A percentile compares a stretch with the other conserved stretches of the same genome.
These are phyloP conservation scores for Lentinula lateritia DNA, from an alignment of 768 basidiomycete species.

Conservation along the genomic window DNA sequence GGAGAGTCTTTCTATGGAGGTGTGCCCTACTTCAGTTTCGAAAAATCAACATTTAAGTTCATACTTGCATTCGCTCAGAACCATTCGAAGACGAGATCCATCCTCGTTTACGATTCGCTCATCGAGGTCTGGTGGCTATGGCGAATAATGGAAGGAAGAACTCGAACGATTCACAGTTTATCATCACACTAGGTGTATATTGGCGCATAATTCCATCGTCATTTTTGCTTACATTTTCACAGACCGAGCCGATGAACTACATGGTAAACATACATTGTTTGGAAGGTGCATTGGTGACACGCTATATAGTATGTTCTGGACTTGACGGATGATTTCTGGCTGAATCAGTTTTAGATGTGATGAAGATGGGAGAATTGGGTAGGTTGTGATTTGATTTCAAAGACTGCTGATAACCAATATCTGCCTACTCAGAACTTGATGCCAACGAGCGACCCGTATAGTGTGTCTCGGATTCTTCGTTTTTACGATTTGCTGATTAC, in stretches of 20 bases:
- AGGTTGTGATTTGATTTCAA: constrained; percentile 21
- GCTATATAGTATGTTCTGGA: constrained; percentile 64
- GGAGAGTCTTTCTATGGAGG: constrained; percentile 97
- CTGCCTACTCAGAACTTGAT: constrained; percentile 51
- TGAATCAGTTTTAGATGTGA: constrained; percentile 51
- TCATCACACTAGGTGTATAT: constrained; percentile 79
- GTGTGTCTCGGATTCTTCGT: constrained; percentile 34
- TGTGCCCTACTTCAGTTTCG: constrained; percentile 13
- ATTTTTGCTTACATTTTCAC: not conserved
- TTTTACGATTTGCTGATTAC: not conserved
- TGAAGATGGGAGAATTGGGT: constrained; percentile 92
- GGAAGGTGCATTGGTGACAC: constrained; percentile 88
- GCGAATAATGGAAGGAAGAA: constrained; percentile 86
- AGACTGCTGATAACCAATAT: not conserved
- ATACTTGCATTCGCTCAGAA: constrained; percentile 37
- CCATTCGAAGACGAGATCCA: constrained; percentile 95
- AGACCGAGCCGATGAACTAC: constrained; percentile 90
- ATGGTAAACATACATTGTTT: constrained; percentile 93
- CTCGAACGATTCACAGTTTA: constrained; percentile 92
- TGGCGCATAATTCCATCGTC: not conserved
- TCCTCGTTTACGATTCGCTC: constrained; percentile 80
- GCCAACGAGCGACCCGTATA: constrained; percentile 75
- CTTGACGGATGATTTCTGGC: not conserved
- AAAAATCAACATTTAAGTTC: not conserved
- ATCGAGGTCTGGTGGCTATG: constrained; percentile 89